These are phyloP conservation scores for Fusarium pseudonygamai DNA, from an alignment of 2,329 filamentous ascomycete genomes.

Conservation along the genomic window DNA sequence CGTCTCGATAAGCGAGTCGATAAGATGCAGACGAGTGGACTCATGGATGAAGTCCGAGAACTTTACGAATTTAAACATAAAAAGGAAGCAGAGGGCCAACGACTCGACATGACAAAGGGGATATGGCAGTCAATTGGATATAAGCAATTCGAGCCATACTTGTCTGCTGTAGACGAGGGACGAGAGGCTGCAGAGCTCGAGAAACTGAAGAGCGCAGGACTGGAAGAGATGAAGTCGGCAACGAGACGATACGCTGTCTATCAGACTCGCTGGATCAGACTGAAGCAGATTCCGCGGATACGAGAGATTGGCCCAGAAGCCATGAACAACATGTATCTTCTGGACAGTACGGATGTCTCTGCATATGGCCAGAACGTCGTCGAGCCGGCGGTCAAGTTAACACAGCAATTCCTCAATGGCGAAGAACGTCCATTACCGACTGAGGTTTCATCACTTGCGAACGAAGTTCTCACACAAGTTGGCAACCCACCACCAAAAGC, in stretches of 20 bases:
- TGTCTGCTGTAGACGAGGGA: constrained; percentile 56
- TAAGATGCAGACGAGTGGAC: constrained; percentile 75
- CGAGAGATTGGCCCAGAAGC: constrained; percentile 61
- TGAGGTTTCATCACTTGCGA: constrained; percentile 59
- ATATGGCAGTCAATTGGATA: constrained; percentile 98
- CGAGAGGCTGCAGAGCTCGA: constrained; percentile 54
- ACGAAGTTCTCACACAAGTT: constrained; percentile 64
- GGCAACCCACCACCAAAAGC: constrained; percentile 60
- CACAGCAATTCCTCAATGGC: constrained; percentile 69
- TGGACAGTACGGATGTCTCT: constrained; percentile 79
- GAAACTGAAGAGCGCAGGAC: constrained; percentile 64
- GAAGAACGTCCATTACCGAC: constrained; percentile 62
- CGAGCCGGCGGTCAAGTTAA: constrained; percentile 69
- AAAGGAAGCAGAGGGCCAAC: constrained; percentile 54
- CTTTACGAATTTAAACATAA: constrained; percentile 55
- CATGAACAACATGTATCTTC: constrained; percentile 72
- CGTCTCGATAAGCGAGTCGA: constrained; percentile 83
- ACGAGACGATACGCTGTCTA: constrained; percentile 89
- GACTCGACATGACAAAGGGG: constrained; percentile 78
- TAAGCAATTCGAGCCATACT: constrained; percentile 85
- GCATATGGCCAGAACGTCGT: constrained; percentile 72
- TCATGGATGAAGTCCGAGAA: constrained; percentile 59
- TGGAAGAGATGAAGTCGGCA: constrained; percentile 82
- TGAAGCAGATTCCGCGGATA: constrained; percentile 79
- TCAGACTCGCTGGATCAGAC: constrained; percentile 87